phyloP scores from a whole-genome alignment of 202 grass and related monocot species.

The Schoenoplectus tabernaemontani region DNA sequence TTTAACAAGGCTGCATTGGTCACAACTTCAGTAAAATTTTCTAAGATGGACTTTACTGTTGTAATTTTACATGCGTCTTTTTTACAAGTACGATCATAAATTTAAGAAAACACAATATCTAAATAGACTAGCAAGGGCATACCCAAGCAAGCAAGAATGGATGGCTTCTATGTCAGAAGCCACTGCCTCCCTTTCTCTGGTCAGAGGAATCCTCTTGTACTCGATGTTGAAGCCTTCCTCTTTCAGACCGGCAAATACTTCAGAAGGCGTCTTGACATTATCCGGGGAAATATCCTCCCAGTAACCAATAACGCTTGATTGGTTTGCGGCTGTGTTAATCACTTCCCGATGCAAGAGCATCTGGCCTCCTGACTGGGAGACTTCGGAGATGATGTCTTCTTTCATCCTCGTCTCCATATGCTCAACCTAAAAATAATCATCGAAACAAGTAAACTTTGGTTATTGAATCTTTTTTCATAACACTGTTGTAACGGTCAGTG shows the following conservation, averaged over 20 bases:
- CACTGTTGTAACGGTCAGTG: background rate
- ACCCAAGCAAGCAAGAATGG: constrained; percentile 69
- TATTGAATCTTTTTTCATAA: background rate
- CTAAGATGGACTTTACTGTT: background rate
- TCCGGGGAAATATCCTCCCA: constrained; percentile 68
- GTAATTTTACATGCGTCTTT: background rate
- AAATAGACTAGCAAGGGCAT: constrained; percentile 23
- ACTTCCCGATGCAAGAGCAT: constrained; percentile 91
- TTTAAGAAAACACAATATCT: background rate
- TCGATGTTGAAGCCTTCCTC: constrained; percentile 63
- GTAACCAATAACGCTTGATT: constrained; percentile 77
- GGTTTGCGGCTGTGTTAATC: constrained; percentile 37
- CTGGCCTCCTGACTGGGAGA: constrained; percentile 55
- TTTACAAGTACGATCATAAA: background rate
- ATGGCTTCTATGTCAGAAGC: constrained; percentile 90
- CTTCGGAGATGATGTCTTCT: constrained; percentile 84
- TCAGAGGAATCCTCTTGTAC: constrained; percentile 90
- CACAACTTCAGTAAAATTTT: background rate
- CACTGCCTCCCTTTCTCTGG: constrained; percentile 92
- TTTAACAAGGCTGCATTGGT: background rate
- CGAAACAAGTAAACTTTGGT: background rate
- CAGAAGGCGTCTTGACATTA: constrained; percentile 69
- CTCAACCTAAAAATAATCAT: constrained; percentile 61
- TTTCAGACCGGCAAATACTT: constrained; percentile 61
- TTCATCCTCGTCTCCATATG: constrained; percentile 90